Percentiles rank a stretch among this genome's conserved stretches.
These are phyloP conservation scores for Dendrocalamus sinicus DNA, from an alignment of 176 grass and related monocot genomes.

Conservation along the genomic window DNA sequence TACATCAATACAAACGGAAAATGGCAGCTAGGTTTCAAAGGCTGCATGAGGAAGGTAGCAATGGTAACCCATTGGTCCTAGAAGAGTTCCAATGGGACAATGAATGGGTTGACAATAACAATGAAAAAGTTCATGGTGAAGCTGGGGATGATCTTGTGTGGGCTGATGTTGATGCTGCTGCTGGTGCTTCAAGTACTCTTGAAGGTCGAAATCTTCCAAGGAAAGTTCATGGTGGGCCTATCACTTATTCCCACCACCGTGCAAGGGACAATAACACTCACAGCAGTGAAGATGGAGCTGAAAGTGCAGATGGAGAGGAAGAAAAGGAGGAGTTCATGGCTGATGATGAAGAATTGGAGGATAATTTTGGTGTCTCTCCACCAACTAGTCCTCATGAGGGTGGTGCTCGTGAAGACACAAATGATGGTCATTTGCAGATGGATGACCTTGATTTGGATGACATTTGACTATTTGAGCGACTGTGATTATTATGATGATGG, in stretches of 20 bases:
- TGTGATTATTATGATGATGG: no score
- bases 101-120: neutral
- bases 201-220: neutral
- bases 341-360: neutral
- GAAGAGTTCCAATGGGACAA: neutral
- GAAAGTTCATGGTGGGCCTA: neutral
- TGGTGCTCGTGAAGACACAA: neutral
- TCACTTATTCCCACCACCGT: neutral
- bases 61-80: neutral
- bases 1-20: neutral
- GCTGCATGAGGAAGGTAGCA: neutral
- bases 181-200: neutral
- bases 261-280: neutral
- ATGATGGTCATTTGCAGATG: neutral
- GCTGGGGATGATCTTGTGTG: neutral
- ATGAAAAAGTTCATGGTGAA: neutral
- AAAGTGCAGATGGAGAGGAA: neutral
- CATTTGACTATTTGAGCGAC: neutral
- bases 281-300: neutral
- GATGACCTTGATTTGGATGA: neutral
- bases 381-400: neutral
- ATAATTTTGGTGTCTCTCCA: neutral
- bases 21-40: neutral
- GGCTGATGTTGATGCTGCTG: neutral
- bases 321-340: neutral